Base-by-base conservation (phyloP, 371 early-diverging fungal species). In the Haplosporangium sp. region DNA sequence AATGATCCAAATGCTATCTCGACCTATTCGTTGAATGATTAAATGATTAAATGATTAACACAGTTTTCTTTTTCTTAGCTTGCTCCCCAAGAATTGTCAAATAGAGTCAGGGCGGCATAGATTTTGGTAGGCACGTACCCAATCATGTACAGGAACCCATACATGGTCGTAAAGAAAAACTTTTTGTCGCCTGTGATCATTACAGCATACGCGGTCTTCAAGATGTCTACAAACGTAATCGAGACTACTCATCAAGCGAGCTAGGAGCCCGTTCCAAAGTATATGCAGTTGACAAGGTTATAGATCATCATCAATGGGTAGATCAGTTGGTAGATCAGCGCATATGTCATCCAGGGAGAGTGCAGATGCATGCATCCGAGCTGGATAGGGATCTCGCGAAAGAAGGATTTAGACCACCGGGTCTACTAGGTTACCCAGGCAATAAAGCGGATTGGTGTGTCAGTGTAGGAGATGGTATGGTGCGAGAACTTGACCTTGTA, bases 401-500 rank as follows among this genome's bases (percentile, higher is more conserved):
- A 90, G 56, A 90, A 90, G 21, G 91, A 91, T 59, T 90, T 90
- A 47, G 87, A 87, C 91, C 91, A 90, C 43, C 91, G 76, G 5
- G 91, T 90, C 63, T 90, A 90, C 54, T 90, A 90, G 10, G 86
- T 90, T 56, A 90, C 86, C 89, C 89, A 90, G 14, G 88, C 83
- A 50, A 90, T 69, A 62, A 88, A 87, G 0, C 68, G 59, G 47
- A 73, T 84, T 4, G 91, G 91, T 12, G 91, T 88, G 46, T 89
- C 91, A 0, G 91, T 90, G 53, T 90, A 87, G 54, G 90, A 90
- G 62, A 84, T 86, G 2, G 91, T 90, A 20, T 84, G 64, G 38
- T 87, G 90, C 0, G 88, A 88, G 69, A 86, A 90, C 42, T 87
- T 86, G 12, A 90, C 88, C 40, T 80, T 79, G 69, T 83, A 82